A percentile compares a stretch with the other conserved stretches of the same genome.
phyloP scores from a whole-genome alignment of 768 basidiomycete genomes.

The Rhodocollybia butyracea region DNA sequence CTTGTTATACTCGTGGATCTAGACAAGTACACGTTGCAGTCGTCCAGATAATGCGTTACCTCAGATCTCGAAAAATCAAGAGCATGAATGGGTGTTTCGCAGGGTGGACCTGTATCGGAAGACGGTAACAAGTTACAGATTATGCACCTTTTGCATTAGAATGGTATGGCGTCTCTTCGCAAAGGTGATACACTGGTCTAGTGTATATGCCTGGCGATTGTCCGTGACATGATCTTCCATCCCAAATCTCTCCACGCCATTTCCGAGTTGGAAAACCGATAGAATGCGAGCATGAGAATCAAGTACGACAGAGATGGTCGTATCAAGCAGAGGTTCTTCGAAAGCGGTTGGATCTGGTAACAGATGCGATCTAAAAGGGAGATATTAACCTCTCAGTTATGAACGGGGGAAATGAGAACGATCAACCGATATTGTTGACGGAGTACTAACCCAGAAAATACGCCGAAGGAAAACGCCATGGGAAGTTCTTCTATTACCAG shows the following conservation, averaged over 20 bases:
- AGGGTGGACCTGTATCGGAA: no score
- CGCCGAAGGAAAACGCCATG: constrained; percentile 64
- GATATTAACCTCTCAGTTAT: background rate
- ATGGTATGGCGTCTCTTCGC: constrained; percentile 6
- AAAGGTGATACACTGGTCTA: constrained; percentile 1
- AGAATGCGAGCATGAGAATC: constrained; percentile 47
- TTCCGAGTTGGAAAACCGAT: constrained; percentile 53
- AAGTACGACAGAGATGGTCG: constrained; percentile 61
- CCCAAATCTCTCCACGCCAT: constrained; percentile 24
- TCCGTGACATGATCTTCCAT: constrained; percentile 16
- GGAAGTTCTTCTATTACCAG: constrained; percentile 45
- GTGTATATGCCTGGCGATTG: background rate
- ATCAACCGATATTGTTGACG: background rate
- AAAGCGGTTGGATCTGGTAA: constrained; percentile 87
- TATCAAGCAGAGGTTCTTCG: constrained; percentile 83
- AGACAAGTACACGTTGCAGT: no score
- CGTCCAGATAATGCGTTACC: no score
- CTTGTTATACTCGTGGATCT: background rate
- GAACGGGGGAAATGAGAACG: background rate
- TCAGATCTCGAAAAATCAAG: no score
- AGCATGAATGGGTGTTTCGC: no score
- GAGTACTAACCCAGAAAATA: constrained; percentile 73
- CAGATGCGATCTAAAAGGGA: constrained; percentile 52
- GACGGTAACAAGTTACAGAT: no score
- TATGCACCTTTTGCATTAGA: background rate